A percentile compares a stretch with the other conserved stretches of the same genome.
These are phyloP conservation scores for Rubroshorea leprosula DNA, from an alignment of 345 rosid genomes.

Conservation along the genomic window DNA sequence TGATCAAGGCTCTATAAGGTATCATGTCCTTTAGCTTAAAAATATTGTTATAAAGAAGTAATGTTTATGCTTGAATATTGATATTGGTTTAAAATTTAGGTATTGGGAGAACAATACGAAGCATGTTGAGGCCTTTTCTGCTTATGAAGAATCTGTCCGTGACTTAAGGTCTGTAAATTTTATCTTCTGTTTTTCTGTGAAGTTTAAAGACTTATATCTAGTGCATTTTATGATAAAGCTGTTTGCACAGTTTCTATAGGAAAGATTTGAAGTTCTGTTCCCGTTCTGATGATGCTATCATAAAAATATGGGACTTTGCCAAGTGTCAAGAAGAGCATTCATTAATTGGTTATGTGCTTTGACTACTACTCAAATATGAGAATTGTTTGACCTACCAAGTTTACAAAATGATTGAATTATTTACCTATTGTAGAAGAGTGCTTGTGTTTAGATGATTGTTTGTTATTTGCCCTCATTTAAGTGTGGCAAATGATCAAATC, in stretches of 20 bases:
- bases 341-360: constrained; percentile 78
- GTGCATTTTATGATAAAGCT: constrained; percentile 17
- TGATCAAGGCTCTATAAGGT: constrained; percentile 95
- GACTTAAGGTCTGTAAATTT: constrained; percentile 60
- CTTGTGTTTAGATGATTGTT: not conserved
- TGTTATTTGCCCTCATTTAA: not conserved
- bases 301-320: constrained; percentile 98
- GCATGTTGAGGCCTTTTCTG: constrained; percentile 88
- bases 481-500: not conserved
- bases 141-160: constrained; percentile 93
- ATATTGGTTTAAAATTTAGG: constrained; percentile 33
- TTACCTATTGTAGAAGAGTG: not conserved
- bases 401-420: not conserved
- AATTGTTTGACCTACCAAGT: not conserved
- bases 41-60: not conserved
- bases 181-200: not conserved
- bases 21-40: not conserved
- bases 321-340: constrained; percentile 88
- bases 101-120: constrained; percentile 99
- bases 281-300: constrained; percentile 94
- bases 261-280: constrained; percentile 98
- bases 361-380: constrained; percentile 8
- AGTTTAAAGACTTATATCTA: not conserved
- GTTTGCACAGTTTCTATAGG: constrained; percentile 76
- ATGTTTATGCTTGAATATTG: not conserved